Evolutionary conservation across 371 early-diverging fungal genomes (phyloP), one percentile per base, ranked within the genome.

Genomic region (Mucor saturninus): DNA sequence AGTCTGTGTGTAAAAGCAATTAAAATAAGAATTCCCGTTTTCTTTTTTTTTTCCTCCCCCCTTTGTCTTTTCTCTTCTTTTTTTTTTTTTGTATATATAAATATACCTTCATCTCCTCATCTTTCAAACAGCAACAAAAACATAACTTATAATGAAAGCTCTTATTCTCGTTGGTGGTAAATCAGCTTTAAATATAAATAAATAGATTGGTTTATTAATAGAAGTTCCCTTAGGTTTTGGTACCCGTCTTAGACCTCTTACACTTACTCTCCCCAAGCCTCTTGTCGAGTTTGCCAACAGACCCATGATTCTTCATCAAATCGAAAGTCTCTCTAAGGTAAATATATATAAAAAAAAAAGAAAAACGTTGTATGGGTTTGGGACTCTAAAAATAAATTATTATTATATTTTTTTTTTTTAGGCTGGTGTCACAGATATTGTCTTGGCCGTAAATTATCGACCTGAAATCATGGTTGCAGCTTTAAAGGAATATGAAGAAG

Each of bases 271-370:
- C 57, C 99, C 99, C 61, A 99, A 99, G 84, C 99, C 99, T 42
- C 86, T 99, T 61, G 98, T 99, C 29, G 97, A 97, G 74, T 99
- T 99, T 81, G 96, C 94, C 51, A 99, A 99, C 87, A 94, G 91
- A 79, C 99, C 99, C 52, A 99, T 99, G 93, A 95, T 99, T 74
- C 86, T 97, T 59, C 99, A 99, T 81, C 99, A 99, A 79, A 99
- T 99, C 71, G 97, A 98, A 79, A 94, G 92, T 14, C 85, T 99
- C n/a, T 95, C 91, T 59, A 89, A 95, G 91, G 97, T 95, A 86
- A 59, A 73, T 46, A 5, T 35, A 5, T 5, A 35, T 35, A 35
- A 35, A 49, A 9, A 10, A 54, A 45, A 43, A 40, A 51, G 3
- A 15, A 11, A 15, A 28, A 48, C 28, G 42, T 50, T 50, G 29